These are phyloP conservation scores for Ballota nigra DNA, from an alignment of 257 asterid genomes.

Conservation along the genomic window DNA sequence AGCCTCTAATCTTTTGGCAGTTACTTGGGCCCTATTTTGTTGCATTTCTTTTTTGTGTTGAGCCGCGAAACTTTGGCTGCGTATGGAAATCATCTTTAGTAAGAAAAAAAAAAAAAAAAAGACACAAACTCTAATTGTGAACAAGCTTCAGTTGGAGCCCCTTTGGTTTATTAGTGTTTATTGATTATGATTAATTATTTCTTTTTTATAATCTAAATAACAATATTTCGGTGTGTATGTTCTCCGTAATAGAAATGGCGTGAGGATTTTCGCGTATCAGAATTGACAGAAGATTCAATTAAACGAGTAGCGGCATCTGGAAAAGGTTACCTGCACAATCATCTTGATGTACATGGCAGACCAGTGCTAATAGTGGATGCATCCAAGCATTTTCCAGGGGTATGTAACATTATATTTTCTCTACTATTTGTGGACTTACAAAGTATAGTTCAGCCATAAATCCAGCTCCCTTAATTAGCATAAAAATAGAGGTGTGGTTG, in stretches of 20 bases:
- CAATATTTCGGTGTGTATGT: neutral
- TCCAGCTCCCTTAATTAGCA: neutral
- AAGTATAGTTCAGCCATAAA: neutral
- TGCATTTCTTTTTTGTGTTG: no score
- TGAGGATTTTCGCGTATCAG: constrained; percentile 67
- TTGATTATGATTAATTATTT: neutral
- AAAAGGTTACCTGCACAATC: constrained; percentile 68
- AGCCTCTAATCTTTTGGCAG: neutral
- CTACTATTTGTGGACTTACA: neutral
- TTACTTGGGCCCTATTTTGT: no score
- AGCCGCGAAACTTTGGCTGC: no score
- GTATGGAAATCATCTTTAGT: neutral
- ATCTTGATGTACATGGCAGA: constrained; percentile 52
- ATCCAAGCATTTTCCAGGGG: constrained; percentile 86
- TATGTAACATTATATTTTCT: constrained; percentile 28
- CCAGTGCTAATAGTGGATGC: constrained; percentile 71
- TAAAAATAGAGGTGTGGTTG: neutral
- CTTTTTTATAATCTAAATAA: no score
- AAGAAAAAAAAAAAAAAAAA: neutral
- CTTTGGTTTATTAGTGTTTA: constrained; percentile 14
- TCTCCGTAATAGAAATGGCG: constrained; percentile 63
- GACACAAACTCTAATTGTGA: no score
- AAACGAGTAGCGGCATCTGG: constrained; percentile 54
- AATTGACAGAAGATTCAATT: constrained; percentile 70
- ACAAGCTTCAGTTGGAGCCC: constrained; percentile 10